These are phyloP conservation scores for Phialocephala subalpina DNA, from an alignment of 2,329 filamentous ascomycete genomes.

Conservation along the genomic window DNA sequence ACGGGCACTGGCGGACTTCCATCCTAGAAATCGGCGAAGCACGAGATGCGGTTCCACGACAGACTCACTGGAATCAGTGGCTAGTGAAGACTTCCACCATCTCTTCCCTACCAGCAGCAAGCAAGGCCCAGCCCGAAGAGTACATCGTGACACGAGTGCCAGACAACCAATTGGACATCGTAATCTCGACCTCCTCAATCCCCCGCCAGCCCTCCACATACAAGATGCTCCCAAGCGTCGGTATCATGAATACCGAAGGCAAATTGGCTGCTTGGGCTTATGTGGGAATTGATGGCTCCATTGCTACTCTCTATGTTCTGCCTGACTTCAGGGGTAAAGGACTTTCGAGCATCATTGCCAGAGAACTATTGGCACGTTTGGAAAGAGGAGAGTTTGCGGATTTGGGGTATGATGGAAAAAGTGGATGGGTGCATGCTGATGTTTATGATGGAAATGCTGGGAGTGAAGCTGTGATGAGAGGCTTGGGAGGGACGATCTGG, in stretches of 20 bases:
- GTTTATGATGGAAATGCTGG: slow-evolving; percentile 40
- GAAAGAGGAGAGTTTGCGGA: slow-evolving; percentile 36
- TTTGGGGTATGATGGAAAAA: slow-evolving; percentile 38
- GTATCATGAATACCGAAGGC: slow-evolving; percentile 28
- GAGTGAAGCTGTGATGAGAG: slow-evolving; percentile 43
- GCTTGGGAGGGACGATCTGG: slow-evolving; percentile 28
- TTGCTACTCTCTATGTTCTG: slow-evolving; percentile 43
- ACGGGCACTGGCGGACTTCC: slow-evolving; percentile 29
- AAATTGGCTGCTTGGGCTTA: slow-evolving; percentile 42
- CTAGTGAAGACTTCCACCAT: slow-evolving; percentile 20
- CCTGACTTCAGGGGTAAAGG: slow-evolving; percentile 39
- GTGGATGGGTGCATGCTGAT: slow-evolving; percentile 42
- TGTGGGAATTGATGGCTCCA: slow-evolving; percentile 39
- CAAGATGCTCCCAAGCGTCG: slow-evolving; percentile 36
- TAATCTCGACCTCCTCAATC: slow-evolving; percentile 40
- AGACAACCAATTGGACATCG: slow-evolving; percentile 37
- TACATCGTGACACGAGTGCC: slow-evolving; percentile 36
- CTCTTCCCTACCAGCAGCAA: slow-evolving; percentile 4
- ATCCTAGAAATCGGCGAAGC: slow-evolving; percentile 27
- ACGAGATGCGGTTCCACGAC: slow-evolving; percentile 25
- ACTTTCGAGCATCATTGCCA: slow-evolving; percentile 38
- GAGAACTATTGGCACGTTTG: slow-evolving; percentile 32
- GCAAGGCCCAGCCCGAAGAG: slow-evolving; percentile 26
- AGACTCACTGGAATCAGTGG: slow-evolving; percentile 39
- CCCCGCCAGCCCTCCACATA: slow-evolving; percentile 36